A percentile compares a stretch with the other conserved stretches of the same genome.
Evolutionary conservation across 106 monocot species (phyloP).

Genomic region (Alisma plantagoaquatica): DNA sequence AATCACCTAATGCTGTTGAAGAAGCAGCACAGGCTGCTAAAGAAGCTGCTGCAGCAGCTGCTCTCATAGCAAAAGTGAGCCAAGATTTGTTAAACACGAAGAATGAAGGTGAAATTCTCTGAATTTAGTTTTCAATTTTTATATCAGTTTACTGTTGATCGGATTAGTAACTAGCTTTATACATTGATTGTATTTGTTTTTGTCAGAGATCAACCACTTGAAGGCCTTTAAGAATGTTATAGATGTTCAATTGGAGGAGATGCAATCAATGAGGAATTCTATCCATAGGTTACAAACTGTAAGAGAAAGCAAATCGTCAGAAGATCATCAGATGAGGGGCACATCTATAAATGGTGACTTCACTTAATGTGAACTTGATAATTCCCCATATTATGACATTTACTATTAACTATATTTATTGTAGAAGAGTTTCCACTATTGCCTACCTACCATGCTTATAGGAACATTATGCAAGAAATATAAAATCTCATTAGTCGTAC

Average conservation of each 20-base stretch:
- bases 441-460: no score
- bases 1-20: slow-evolving; percentile 32
- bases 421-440: no score
- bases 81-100: slow-evolving; percentile 70
- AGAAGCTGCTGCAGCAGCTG: slow-evolving; percentile 73
- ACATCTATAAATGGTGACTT: slow-evolving; percentile 69
- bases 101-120: slow-evolving; percentile 86
- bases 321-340: slow-evolving; percentile 32
- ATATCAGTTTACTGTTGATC: not conserved
- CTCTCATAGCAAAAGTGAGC: slow-evolving; percentile 67
- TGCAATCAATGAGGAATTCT: slow-evolving; percentile 72
- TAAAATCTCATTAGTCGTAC: no score
- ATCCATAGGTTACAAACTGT: slow-evolving; percentile 45
- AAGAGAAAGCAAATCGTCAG: slow-evolving; percentile 22
- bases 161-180: not conserved
- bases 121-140: no score
- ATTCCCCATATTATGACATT: no score
- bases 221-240: slow-evolving; percentile 61
- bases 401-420: no score
- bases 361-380: no score
- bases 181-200: not conserved
- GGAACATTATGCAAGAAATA: no score
- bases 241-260: slow-evolving; percentile 82
- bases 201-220: slow-evolving; percentile 57
- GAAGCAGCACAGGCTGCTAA: slow-evolving; percentile 83